phyloP scores from a whole-genome alignment of 345 rosid genomes.

The Combretum micranthum region DNA sequence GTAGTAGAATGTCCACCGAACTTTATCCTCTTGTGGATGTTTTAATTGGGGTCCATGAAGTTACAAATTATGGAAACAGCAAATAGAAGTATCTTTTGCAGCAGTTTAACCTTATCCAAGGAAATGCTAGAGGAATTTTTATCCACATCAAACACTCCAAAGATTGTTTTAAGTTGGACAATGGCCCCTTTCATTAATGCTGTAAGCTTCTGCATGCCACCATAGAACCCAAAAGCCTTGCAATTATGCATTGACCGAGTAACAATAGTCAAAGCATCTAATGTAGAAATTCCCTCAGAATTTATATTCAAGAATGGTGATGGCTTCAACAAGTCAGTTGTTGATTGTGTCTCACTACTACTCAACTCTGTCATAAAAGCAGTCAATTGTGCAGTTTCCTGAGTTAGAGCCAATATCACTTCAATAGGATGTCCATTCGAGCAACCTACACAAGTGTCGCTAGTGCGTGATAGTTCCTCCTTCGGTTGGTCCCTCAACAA shows the following conservation, averaged over 20 bases:
- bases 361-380: slow-evolving; percentile 31
- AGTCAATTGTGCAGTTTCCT: slow-evolving; percentile 43
- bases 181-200: slow-evolving; percentile 72
- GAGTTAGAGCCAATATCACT: slow-evolving; percentile 36
- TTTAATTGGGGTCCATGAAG: slow-evolving; percentile 39
- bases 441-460: slow-evolving; percentile 44
- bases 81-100: slow-evolving; percentile 44
- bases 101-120: slow-evolving; percentile 33
- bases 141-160: slow-evolving; percentile 40
- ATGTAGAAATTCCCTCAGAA: slow-evolving; percentile 45
- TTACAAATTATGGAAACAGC: slow-evolving; percentile 46
- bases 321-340: slow-evolving; percentile 25
- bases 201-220: slow-evolving; percentile 63
- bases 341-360: slow-evolving; percentile 19
- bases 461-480: slow-evolving; percentile 21
- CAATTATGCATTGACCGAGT: slow-evolving; percentile 64
- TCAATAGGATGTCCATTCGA: slow-evolving; percentile 64
- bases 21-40: slow-evolving; percentile 26
- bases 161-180: slow-evolving; percentile 54
- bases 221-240: slow-evolving; percentile 53
- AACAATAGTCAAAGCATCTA: slow-evolving; percentile 51
- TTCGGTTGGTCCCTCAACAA: slow-evolving; percentile 19
- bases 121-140: slow-evolving; percentile 33
- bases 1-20: slow-evolving; percentile 23
- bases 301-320: slow-evolving; percentile 28